Evolutionary conservation across 768 basidiomycete species (phyloP).

Genomic region (Gelatoporia subvermispora): DNA sequence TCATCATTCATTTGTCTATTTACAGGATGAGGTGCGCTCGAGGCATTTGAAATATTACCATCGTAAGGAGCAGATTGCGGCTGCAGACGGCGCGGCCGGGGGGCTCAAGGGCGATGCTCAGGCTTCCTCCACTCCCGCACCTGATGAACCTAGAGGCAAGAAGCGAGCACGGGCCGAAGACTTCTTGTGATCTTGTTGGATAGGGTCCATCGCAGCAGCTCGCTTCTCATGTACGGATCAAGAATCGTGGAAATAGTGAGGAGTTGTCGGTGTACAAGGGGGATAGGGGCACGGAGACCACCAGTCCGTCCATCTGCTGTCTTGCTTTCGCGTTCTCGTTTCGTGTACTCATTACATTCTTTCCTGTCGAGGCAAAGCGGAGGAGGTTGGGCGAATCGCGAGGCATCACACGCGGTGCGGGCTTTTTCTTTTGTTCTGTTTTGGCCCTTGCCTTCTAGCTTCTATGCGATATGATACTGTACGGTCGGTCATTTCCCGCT

Average conservation of each 20-base stretch:
- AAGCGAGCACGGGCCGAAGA: constrained; percentile 86
- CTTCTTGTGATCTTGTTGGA: constrained; percentile 48
- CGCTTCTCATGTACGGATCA: too few species aligned
- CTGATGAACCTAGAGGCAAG: constrained; percentile 69
- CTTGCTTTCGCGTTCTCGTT: constrained; percentile 8
- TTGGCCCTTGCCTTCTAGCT: constrained; percentile 3
- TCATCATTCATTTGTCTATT: neutral
- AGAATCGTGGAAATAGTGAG: neutral
- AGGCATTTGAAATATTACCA: constrained; percentile 58
- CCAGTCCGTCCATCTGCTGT: constrained; percentile 28
- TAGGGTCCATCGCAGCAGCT: neutral
- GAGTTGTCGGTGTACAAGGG: neutral
- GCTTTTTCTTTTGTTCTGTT: constrained; percentile 10
- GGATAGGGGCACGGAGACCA: constrained; percentile 17
- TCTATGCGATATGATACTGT: constrained; percentile 14
- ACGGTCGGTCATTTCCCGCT: constrained; percentile 23
- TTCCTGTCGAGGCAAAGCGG: neutral
- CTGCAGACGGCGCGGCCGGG: too few species aligned
- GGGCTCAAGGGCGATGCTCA: constrained; percentile 32
- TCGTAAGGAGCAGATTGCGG: constrained; percentile 35
- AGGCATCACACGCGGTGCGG: constrained; percentile 15
- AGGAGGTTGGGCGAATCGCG: neutral
- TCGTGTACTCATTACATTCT: constrained; percentile 18
- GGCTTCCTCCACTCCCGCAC: constrained; percentile 20
- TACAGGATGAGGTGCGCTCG: constrained; percentile 76